phyloP scores from a whole-genome alignment of 768 basidiomycete genomes.

The Kwoniella dendrophila region DNA sequence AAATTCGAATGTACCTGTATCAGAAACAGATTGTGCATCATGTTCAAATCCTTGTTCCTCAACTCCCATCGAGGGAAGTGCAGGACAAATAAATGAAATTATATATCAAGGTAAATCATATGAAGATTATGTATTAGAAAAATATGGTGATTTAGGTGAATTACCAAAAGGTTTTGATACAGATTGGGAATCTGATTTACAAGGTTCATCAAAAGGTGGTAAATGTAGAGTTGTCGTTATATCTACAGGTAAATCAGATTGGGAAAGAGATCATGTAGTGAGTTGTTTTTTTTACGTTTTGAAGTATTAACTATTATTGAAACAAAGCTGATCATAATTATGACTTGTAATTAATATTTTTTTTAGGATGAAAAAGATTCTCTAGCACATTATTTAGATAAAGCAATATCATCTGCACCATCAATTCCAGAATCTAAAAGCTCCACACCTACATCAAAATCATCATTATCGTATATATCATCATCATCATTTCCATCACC shows the following conservation, averaged over 20 bases:
- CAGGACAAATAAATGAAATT: conserved; percentile 48
- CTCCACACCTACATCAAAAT: conserved; percentile 12
- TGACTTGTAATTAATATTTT: too few relatives aligned
- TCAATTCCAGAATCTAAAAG: conserved; percentile 14
- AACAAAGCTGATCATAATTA: conserved; percentile 1
- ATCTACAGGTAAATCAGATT: conserved; percentile 86
- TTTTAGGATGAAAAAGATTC: conserved; percentile 64
- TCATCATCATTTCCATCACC: conserved; percentile 19
- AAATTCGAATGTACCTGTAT: conserved; percentile 67
- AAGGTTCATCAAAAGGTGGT: conserved; percentile 84
- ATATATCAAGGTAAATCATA: conserved; percentile 52
- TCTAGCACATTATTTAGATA: conserved; percentile 67
- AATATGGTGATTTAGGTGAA: conserved; percentile 55
- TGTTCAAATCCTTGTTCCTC: conserved; percentile 81
- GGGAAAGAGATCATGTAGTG: conserved; percentile 74
- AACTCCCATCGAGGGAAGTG: conserved; percentile 54
- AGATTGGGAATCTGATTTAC: conserved; percentile 77
- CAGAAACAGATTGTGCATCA: conserved; percentile 68
- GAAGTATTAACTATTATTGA: too few relatives aligned
- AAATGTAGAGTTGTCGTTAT: conserved; percentile 81
- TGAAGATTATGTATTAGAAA: conserved; percentile 46
- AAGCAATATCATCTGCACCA: conserved; percentile 35
- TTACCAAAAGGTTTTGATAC: conserved; percentile 73
- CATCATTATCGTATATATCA: conserved; percentile 17
- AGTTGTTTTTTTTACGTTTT: too few relatives aligned